phyloP scores from a whole-genome alignment of 768 basidiomycete species.

The Suillus occidentalis region DNA sequence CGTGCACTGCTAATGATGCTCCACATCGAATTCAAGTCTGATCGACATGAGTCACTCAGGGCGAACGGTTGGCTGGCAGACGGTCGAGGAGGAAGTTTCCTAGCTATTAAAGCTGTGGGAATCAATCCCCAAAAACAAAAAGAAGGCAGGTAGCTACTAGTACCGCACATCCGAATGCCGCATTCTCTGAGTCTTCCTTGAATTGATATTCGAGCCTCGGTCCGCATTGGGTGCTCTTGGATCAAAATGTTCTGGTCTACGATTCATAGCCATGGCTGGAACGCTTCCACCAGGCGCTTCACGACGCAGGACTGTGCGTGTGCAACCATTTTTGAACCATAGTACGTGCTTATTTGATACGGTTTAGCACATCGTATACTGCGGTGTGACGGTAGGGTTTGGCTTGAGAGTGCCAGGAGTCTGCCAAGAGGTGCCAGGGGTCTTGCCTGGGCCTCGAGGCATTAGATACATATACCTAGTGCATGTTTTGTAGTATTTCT shows the following conservation, averaged over 20 bases:
- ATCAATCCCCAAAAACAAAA: conserved; percentile 5
- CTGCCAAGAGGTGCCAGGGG: too few relatives aligned
- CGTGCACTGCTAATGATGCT: conserved; percentile 90
- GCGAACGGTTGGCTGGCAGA: conserved; percentile 49
- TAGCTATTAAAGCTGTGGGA: conserved; percentile 35
- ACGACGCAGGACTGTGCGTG: conserved; percentile 41
- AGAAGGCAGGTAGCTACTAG: conserved; percentile 11
- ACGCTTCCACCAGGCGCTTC: conserved; percentile 65
- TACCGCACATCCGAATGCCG: conserved; percentile 75
- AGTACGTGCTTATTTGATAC: conserved; percentile 44
- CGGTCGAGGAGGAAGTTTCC: conserved; percentile 53
- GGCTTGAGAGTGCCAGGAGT: too few relatives aligned
- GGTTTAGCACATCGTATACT: conserved; percentile 48
- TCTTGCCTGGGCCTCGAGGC: too few relatives aligned
- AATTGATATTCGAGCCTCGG: conserved; percentile 23
- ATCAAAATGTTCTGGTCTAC: conserved; percentile 46
- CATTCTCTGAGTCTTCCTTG: conserved; percentile 49
- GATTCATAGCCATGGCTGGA: conserved; percentile 30
- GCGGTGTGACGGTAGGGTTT: too few relatives aligned
- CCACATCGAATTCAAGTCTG: conserved; percentile 94
- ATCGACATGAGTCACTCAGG: conserved; percentile 90
- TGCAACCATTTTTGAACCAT: conserved; percentile 49
- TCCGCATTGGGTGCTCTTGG: conserved; percentile 44
- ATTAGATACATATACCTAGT: too few relatives aligned
- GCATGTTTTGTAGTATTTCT: too few relatives aligned